Conservation (phyloP, 768 basidiomycete genomes). For the Suillus clintonianus region DNA sequence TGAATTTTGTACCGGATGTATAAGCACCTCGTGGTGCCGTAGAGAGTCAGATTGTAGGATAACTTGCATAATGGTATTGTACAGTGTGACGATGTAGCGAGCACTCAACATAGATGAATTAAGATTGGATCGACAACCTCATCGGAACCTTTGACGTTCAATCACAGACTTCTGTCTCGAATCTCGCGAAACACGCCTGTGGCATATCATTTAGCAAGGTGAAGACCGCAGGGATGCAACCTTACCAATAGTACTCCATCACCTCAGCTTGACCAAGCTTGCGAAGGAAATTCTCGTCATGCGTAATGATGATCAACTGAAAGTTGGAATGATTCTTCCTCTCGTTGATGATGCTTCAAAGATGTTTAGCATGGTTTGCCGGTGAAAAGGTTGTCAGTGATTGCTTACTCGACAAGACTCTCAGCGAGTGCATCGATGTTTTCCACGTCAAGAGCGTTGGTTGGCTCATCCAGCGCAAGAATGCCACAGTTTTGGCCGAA, state of each 20-base stretch:
- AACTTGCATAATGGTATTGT: not conserved
- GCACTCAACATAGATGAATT: not conserved
- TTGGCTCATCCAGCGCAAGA: conserved; percentile 95
- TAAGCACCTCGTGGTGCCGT: not conserved
- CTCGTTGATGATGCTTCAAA: conserved; percentile 85
- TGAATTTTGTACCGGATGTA: not conserved
- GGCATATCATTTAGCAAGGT: not conserved
- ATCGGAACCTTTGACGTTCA: conserved; percentile 68
- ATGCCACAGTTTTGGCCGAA: conserved; percentile 99
- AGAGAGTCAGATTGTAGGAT: not conserved
- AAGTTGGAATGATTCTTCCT: conserved; percentile 88
- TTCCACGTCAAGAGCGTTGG: conserved; percentile 94
- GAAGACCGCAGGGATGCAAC: conserved; percentile 6
- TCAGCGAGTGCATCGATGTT: conserved; percentile 94
- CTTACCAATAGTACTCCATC: conserved; percentile 95
- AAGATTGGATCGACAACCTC: conserved; percentile 15
- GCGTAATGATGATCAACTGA: conserved; percentile 96
- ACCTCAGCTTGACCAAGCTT: conserved; percentile 88
- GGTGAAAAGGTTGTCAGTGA: not conserved
- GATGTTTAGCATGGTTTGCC: conserved; percentile 4
- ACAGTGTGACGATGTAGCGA: not conserved
- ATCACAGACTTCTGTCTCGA: conserved; percentile 77
- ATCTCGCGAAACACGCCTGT: conserved; percentile 80
- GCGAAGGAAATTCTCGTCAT: conserved; percentile 92
- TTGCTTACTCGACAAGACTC: conserved; percentile 85